phyloP scores from a whole-genome alignment of 2,329 filamentous ascomycete species.

The Diaporthe eres region DNA sequence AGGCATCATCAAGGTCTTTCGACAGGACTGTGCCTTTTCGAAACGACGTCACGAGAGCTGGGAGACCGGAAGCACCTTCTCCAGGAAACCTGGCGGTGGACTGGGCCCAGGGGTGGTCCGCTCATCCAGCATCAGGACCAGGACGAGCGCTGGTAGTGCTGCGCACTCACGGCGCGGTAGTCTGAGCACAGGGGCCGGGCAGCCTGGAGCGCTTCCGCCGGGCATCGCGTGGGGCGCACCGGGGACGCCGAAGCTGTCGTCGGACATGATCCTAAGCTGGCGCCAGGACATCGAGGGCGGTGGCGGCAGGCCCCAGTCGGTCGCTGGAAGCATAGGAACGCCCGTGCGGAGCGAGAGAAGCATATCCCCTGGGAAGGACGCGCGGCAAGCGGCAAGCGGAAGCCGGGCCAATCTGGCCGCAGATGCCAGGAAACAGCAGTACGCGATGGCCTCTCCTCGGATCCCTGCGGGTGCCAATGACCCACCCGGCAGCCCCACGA shows the following conservation, averaged over 20 bases:
- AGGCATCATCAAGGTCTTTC: conserved; percentile 92
- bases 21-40: conserved; percentile 89
- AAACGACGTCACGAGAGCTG: conserved; percentile 84
- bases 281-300: conserved; percentile 73
- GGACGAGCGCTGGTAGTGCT: conserved; percentile 64
- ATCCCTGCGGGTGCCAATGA: conserved; percentile 30
- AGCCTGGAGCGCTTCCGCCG: conserved; percentile 52
- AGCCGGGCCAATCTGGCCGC: conserved; percentile 58
- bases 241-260: conserved; percentile 53
- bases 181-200: conserved; percentile 53
- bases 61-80: conserved; percentile 84
- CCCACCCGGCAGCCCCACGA: conserved; percentile 37
- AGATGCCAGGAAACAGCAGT: conserved; percentile 62
- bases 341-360: conserved; percentile 67
- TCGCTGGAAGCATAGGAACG: conserved; percentile 50
- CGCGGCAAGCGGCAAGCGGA: conserved; percentile 53
- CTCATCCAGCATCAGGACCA: conserved; percentile 69
- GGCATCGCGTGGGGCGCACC: conserved; percentile 43
- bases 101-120: conserved; percentile 71
- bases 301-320: conserved; percentile 55
- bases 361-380: conserved; percentile 65
- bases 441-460: conserved; percentile 50
- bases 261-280: conserved; percentile 91
- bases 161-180: conserved; percentile 68
- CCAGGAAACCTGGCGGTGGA: conserved; percentile 71